Conservation (phyloP, 306 rosid species). For the Echinosophora koreensis region DNA sequence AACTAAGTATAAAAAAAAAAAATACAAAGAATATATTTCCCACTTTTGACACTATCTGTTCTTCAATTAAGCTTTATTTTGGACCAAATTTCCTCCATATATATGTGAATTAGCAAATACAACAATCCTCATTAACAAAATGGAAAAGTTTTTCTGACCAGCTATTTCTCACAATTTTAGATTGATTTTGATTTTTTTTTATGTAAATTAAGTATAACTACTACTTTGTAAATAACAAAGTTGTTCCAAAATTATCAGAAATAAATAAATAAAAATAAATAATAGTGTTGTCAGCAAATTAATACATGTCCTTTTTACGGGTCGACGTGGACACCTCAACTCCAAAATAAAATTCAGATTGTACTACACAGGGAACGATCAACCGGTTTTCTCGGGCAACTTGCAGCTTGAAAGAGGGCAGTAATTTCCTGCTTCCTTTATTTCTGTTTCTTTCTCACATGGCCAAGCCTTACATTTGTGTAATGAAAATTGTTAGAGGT, state of each 20-base stretch:
- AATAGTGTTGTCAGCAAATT: slow-evolving; percentile 5
- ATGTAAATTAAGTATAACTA: too few species aligned
- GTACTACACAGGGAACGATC: not conserved
- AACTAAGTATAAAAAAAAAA: too few species aligned
- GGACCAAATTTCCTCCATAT: not conserved
- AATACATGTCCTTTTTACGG: slow-evolving; percentile 47
- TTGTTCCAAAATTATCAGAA: too few species aligned
- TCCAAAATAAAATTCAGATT: slow-evolving; percentile 44
- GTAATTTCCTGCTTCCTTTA: slow-evolving; percentile 45
- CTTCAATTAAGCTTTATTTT: slow-evolving; percentile 5
- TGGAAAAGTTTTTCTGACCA: too few species aligned
- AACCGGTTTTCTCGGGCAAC: too few species aligned
- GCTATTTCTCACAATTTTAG: too few species aligned
- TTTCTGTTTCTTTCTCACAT: slow-evolving; percentile 34
- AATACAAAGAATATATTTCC: not conserved
- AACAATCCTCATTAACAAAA: not conserved
- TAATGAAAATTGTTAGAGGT: slow-evolving; percentile 26
- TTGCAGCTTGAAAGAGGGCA: not conserved
- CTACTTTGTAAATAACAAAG: too few species aligned
- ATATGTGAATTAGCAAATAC: not conserved
- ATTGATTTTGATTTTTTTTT: too few species aligned
- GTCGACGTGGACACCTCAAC: slow-evolving; percentile 35
- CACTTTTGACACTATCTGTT: not conserved
- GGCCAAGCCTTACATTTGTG: slow-evolving; percentile 3
- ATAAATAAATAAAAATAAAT: too few species aligned